phyloP scores from a whole-genome alignment of 257 asterid genomes.

The Knoxia roxburghii region DNA sequence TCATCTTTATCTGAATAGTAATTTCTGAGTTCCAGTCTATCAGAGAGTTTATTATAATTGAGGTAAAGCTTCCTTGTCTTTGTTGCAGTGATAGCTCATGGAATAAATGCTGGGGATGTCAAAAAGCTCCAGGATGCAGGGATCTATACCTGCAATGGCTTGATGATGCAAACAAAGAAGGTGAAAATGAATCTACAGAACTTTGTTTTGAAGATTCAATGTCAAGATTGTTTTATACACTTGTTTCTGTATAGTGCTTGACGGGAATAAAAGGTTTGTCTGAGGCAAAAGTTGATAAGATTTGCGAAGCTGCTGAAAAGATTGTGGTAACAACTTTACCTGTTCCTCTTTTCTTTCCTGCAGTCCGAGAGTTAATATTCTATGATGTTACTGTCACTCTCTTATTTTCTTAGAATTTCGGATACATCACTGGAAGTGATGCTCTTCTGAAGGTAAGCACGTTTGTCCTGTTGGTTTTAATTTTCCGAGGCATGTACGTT shows the following conservation, averaged over 20 bases:
- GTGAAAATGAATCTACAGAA: conserved; percentile 21
- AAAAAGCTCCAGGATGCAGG: conserved; percentile 99
- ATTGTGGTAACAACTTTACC: conserved; percentile 65
- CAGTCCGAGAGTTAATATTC: not conserved
- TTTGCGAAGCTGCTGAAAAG: conserved; percentile 97
- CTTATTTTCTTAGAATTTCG: conserved; percentile 55
- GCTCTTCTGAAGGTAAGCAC: conserved; percentile 75
- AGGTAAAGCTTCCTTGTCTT: not conserved
- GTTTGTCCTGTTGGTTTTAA: conserved; percentile 11
- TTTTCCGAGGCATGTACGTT: conserved; percentile 3
- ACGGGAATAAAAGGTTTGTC: conserved; percentile 97
- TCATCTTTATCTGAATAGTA: not conserved
- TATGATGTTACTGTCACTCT: not conserved
- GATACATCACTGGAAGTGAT: conserved; percentile 97
- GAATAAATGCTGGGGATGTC: conserved; percentile 98
- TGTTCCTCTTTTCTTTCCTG: not conserved
- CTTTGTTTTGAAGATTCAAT: not conserved
- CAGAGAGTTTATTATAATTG: too few relatives aligned
- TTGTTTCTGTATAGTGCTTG: conserved; percentile 44
- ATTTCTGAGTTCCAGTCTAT: not conserved
- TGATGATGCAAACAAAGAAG: conserved; percentile 99
- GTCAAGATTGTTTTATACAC: not conserved
- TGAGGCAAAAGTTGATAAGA: conserved; percentile 97
- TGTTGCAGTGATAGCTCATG: conserved; percentile 78
- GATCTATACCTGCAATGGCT: conserved; percentile 86